Conservation (phyloP, 495 filamentous ascomycete species). For the Hypoxylon lenormandii region DNA sequence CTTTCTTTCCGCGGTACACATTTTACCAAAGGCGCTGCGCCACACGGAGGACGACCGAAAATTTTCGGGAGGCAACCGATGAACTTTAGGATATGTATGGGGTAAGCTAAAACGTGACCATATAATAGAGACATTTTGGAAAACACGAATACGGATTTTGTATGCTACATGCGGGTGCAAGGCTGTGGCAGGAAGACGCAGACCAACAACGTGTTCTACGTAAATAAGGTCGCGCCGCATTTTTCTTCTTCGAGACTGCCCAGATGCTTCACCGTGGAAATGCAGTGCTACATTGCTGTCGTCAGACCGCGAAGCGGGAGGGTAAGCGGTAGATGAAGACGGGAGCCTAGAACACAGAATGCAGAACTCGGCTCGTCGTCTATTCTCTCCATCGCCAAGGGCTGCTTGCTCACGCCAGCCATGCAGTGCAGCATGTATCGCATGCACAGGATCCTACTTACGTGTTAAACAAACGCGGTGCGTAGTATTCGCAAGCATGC, state of each 20-base stretch:
- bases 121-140: background rate
- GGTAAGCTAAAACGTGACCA: background rate
- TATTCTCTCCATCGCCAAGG: background rate
- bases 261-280: constrained; percentile 10
- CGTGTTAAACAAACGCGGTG: constrained; percentile 1
- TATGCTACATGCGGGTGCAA: constrained; percentile 6
- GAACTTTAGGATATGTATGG: background rate
- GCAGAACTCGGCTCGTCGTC: background rate
- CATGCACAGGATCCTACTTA: constrained; percentile 16
- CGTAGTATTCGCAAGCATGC: background rate
- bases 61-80: background rate
- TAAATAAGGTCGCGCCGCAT: constrained; percentile 7
- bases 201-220: constrained; percentile 19
- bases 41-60: constrained; percentile 16
- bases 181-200: constrained; percentile 32
- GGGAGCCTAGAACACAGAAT: background rate
- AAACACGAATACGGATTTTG: background rate
- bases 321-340: background rate
- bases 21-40: constrained; percentile 38
- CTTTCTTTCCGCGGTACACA: constrained; percentile 11
- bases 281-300: constrained; percentile 19
- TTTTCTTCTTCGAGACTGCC: constrained; percentile 16
- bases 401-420: background rate
- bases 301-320: constrained; percentile 2
- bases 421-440: constrained; percentile 11